Conservation (phyloP, 208 protist species). For the Ichthyophonus hoferi region DNA sequence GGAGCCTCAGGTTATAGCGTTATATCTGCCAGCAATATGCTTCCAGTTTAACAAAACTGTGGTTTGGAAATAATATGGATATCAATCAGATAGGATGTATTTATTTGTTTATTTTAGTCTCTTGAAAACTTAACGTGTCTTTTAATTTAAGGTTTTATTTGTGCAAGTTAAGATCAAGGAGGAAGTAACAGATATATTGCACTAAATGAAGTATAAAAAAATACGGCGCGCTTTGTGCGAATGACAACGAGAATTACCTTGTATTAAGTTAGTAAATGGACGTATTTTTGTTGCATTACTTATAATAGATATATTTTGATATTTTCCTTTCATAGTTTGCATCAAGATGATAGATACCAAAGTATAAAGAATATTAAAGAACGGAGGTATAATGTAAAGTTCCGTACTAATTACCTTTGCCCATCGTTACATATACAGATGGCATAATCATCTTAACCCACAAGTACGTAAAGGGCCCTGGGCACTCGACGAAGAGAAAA, state of each 20-base stretch:
- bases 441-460: slow-evolving; percentile 69
- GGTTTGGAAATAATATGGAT: no score
- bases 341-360: background rate
- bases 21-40: no score
- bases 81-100: background rate
- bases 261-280: background rate
- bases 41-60: no score
- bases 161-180: background rate
- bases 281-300: background rate
- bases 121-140: no score
- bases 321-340: background rate
- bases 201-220: background rate
- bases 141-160: background rate
- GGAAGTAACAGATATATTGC: background rate
- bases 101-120: background rate
- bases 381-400: background rate
- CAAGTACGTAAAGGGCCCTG: slow-evolving; percentile 62
- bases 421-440: slow-evolving; percentile 34
- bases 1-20: no score
- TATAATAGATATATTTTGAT: background rate
- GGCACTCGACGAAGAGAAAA: slow-evolving; percentile 60
- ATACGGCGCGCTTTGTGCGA: no score
- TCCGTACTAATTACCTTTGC: background rate
- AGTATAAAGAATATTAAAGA: background rate
- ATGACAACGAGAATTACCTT: no score